phyloP scores from a whole-genome alignment of 805 yeast species.

The Candida silvicultrix region DNA sequence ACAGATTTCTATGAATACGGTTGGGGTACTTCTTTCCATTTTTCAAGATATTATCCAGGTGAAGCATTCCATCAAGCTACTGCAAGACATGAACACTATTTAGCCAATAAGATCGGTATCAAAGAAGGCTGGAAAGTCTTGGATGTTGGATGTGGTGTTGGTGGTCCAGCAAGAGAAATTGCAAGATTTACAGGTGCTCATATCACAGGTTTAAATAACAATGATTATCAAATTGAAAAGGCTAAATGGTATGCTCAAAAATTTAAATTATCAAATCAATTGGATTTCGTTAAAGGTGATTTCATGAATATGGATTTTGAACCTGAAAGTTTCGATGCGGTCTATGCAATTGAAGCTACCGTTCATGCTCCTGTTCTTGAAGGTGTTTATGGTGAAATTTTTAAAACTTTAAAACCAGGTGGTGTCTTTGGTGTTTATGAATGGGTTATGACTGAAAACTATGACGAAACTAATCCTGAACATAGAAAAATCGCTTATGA shows the following conservation, averaged over 20 bases:
- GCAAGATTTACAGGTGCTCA: conserved; percentile 83
- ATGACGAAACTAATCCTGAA: conserved; percentile 79
- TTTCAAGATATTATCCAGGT: conserved; percentile 88
- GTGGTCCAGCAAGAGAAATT: conserved; percentile 98
- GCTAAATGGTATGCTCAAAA: conserved; percentile 75
- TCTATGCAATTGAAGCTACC: conserved; percentile 97
- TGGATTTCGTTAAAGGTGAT: conserved; percentile 91
- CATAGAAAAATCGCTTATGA: conserved; percentile 96
- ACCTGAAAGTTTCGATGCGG: conserved; percentile 87
- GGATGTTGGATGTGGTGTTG: conserved; percentile 99
- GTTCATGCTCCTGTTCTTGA: conserved; percentile 96
- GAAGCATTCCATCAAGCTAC: conserved; percentile 92
- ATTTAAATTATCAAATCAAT: conserved; percentile 60
- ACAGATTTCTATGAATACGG: conserved; percentile 99
- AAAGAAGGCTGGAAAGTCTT: conserved; percentile 77
- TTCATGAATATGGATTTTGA: conserved; percentile 98
- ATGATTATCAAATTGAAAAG: conserved; percentile 93
- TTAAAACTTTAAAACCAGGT: conserved; percentile 94
- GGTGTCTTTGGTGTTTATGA: conserved; percentile 97
- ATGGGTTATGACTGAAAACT: conserved; percentile 97
- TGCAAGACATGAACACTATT: conserved; percentile 95
- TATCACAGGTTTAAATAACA: conserved; percentile 89
- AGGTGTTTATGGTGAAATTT: conserved; percentile 93
- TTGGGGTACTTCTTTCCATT: conserved; percentile 98
- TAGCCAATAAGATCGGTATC: conserved; percentile 83